Evolutionary conservation across 2,329 filamentous ascomycete species (phyloP).

Genomic region (Trichothecium roseum): DNA sequence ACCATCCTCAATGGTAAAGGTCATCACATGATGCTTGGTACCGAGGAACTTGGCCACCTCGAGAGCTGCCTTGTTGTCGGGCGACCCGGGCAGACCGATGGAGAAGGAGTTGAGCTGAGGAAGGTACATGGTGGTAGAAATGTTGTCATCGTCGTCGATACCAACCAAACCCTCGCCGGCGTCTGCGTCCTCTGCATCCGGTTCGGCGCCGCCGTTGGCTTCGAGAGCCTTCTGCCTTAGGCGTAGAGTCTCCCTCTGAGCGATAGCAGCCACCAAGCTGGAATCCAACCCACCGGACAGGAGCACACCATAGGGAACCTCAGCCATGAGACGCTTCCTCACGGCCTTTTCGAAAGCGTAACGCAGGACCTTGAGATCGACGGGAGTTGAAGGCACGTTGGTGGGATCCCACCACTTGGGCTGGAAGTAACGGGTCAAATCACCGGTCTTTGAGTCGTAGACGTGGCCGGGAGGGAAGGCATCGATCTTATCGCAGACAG

Average conservation of each 20-base stretch:
- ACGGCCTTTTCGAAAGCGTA: constrained; percentile 82
- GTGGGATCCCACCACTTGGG: constrained; percentile 84
- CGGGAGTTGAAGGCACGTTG: constrained; percentile 66
- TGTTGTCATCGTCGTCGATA: constrained; percentile 83
- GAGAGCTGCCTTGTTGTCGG: constrained; percentile 82
- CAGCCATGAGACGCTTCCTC: constrained; percentile 94
- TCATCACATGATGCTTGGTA: constrained; percentile 96
- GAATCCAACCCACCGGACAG: constrained; percentile 94
- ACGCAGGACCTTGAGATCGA: constrained; percentile 76
- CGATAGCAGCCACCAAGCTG: constrained; percentile 87
- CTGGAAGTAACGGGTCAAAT: constrained; percentile 79
- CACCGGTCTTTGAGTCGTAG: constrained; percentile 86
- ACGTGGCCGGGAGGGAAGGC: constrained; percentile 92
- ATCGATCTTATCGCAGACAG: constrained; percentile 91
- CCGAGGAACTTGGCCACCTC: constrained; percentile 95
- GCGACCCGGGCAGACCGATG: constrained; percentile 86
- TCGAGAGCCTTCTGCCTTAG: constrained; percentile 55
- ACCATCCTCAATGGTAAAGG: constrained; percentile 94
- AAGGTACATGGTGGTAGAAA: constrained; percentile 82
- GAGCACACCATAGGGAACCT: constrained; percentile 94
- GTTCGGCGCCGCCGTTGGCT: constrained; percentile 31
- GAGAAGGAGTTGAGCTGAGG: constrained; percentile 98
- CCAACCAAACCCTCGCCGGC: constrained; percentile 64
- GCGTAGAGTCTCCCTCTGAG: constrained; percentile 80
- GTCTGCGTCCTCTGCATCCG: constrained; percentile 25